Percentiles rank a stretch among this genome's conserved stretches.
phyloP scores from a whole-genome alignment of 2,329 filamentous ascomycete species.

The Exophiala sp. region DNA sequence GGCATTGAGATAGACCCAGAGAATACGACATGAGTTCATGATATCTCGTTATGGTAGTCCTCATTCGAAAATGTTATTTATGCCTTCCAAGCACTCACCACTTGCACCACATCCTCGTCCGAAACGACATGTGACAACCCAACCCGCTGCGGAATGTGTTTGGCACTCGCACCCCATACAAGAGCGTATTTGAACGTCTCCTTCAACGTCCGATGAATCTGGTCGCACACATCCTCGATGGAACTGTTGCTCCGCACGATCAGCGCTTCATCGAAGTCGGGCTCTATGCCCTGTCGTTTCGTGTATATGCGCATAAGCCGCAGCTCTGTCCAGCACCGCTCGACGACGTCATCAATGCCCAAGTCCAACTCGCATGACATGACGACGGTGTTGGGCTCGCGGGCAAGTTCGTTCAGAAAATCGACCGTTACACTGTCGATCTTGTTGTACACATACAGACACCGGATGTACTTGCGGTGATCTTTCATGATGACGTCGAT shows the following conservation, averaged over 20 bases:
- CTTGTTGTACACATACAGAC: conserved; percentile 99
- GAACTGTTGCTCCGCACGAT: conserved; percentile 86
- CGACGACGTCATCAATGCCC: conserved; percentile 88
- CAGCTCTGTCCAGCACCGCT: conserved; percentile 91
- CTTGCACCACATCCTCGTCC: conserved; percentile 67
- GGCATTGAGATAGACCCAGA: conserved; percentile 38
- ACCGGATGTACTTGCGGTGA: conserved; percentile 93
- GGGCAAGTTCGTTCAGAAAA: conserved; percentile 85
- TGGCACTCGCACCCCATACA: conserved; percentile 94
- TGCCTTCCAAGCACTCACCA: conserved; percentile 45
- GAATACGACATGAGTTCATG: background rate
- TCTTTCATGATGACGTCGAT: conserved; percentile 99
- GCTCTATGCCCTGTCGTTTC: conserved; percentile 87
- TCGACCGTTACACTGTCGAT: conserved; percentile 93
- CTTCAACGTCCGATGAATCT: conserved; percentile 89
- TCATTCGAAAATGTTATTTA: conserved; percentile 1
- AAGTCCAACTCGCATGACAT: conserved; percentile 98
- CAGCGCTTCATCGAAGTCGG: conserved; percentile 83
- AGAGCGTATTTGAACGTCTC: conserved; percentile 98
- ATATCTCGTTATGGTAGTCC: background rate
- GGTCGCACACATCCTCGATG: conserved; percentile 96
- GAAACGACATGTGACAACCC: conserved; percentile 76
- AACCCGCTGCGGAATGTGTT: conserved; percentile 90
- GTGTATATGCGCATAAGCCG: conserved; percentile 90
- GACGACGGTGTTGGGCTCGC: conserved; percentile 89